Base-by-base conservation (phyloP, 2,329 filamentous ascomycete species). In the Ophiostoma populinum region DNA sequence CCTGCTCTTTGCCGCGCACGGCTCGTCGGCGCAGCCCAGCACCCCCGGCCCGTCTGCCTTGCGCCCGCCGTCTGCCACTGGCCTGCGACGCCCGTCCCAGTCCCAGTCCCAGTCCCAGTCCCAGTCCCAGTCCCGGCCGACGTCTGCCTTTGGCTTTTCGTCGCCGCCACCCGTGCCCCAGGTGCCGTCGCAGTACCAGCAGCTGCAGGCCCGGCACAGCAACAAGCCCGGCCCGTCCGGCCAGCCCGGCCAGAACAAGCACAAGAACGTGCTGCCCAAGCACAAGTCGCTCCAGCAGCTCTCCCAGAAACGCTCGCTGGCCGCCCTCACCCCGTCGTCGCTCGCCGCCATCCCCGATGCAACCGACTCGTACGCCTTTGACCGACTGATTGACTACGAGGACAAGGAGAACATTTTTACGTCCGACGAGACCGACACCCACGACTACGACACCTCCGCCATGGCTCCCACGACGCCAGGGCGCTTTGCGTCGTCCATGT, bases 281-380 rank as follows among this genome's bases (percentile, higher is more conserved):
- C n/a, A n/a, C n/a, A n/a, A n/a, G 15, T 22, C 29, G 32, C 56
- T 58, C 20, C 56, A 51, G 30, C 59, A 63, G 39, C 60, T 76
- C 45, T 64, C 68, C 48, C 74, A 79, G 50, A 85, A 86, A 59
- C 64, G 67, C 40, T 83, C 77, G 33, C 61, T 81, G 43, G 75
- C 73, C 42, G 72, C 77, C 32, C 64, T 86, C 43, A 80, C 75
- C 34, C 61, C 62, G 41, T 61, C 59, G 48, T 71, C 71, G 18
- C 62, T 78, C 36, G 71, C 74, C 43, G 61, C 66, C 41, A 75
- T 77, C 43, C 74, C 73, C 47, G 72, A 78, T 70, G 70, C 68
- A 45, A 71, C 61, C 52, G 66, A 70, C 52, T 67, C 61, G 47
- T 76, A 76, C 65, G 67, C 63, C 45, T 55, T 72, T 48, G 62